Conservation (phyloP, 140 eudicot species). For the Senecio squalidus region DNA sequence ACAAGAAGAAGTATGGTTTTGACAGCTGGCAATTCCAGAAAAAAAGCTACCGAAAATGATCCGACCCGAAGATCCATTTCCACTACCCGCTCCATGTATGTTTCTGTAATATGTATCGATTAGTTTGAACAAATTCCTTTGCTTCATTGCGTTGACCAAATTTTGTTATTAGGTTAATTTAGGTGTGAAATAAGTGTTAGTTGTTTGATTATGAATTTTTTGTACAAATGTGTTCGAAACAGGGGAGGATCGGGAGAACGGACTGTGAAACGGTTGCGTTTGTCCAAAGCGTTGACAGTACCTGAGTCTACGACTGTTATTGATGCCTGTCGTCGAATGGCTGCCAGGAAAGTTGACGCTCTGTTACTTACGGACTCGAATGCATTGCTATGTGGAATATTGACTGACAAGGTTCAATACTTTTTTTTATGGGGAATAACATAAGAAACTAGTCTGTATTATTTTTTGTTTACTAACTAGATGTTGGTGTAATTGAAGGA, state of each 20-base stretch:
- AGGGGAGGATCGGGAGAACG: conserved; percentile 93
- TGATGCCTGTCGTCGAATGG: conserved; percentile 96
- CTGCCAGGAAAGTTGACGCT: conserved; percentile 95
- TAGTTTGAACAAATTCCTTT: no score
- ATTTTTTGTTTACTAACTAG: not conserved
- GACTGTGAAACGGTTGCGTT: conserved; percentile 87
- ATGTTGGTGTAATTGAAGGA: conserved; percentile 44
- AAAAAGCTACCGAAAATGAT: conserved; percentile 43
- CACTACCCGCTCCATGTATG: conserved; percentile 61
- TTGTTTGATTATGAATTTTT: no score
- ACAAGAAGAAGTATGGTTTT: conserved; percentile 57
- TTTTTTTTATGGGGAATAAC: not conserved
- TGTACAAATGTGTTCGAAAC: conserved; percentile 17
- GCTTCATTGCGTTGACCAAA: no score
- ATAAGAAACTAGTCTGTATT: not conserved
- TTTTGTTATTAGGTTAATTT: no score
- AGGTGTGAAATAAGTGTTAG: no score
- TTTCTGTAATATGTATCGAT: no score
- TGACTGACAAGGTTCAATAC: conserved; percentile 79
- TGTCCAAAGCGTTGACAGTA: conserved; percentile 91
- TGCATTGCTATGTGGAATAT: conserved; percentile 92
- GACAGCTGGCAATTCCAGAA: conserved; percentile 37
- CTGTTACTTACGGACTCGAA: conserved; percentile 88
- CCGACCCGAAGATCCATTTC: conserved; percentile 36
- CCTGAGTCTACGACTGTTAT: conserved; percentile 75